These are phyloP conservation scores for Acanthamoeba lenticulata DNA, from an alignment of 208 protist genomes.

Conservation along the genomic window DNA sequence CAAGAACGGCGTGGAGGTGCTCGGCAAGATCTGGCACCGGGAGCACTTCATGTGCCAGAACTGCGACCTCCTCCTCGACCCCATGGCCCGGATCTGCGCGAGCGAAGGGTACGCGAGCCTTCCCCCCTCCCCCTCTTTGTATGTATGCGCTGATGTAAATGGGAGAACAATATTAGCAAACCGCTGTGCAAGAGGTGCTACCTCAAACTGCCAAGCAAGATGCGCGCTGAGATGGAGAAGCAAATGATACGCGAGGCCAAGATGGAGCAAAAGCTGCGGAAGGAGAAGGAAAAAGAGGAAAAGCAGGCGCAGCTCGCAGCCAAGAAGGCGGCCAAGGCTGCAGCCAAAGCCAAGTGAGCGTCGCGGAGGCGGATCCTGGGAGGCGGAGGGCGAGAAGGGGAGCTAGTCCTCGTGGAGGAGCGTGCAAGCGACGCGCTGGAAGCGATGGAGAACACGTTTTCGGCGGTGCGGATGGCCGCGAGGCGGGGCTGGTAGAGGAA, in stretches of 20 bases:
- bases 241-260: background rate
- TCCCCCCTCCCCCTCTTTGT: background rate
- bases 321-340: background rate
- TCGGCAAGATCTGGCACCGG: slow-evolving; percentile 76
- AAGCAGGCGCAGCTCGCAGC: background rate
- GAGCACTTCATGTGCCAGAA: slow-evolving; percentile 71
- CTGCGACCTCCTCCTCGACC: background rate
- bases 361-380: too few relatives aligned
- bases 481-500: too few relatives aligned
- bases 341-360: background rate
- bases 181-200: slow-evolving; percentile 29
- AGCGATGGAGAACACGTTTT: too few relatives aligned
- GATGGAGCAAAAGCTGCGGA: background rate
- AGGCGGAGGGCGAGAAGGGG: too few relatives aligned
- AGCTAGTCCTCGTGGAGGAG: too few relatives aligned
- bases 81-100: background rate
- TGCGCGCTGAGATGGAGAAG: background rate
- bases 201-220: background rate
- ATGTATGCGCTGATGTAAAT: background rate
- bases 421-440: too few relatives aligned
- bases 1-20: slow-evolving; percentile 61
- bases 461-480: too few relatives aligned
- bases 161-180: background rate
- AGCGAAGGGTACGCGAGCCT: background rate
- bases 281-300: background rate